These are phyloP conservation scores for Neurospora sp. DNA, from an alignment of 495 filamentous ascomycete genomes.

Conservation along the genomic window DNA sequence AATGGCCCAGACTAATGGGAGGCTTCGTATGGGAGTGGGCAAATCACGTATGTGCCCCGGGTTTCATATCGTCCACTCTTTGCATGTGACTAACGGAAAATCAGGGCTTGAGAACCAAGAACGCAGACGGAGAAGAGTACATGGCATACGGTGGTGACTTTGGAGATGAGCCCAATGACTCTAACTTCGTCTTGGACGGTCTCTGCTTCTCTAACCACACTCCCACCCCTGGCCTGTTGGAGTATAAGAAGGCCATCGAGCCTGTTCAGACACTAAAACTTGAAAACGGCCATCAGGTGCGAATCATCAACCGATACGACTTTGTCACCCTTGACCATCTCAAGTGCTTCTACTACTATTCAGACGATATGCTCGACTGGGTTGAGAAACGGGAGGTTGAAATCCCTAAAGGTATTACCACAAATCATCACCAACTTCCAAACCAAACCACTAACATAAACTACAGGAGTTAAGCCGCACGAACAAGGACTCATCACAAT, in stretches of 20 bases:
- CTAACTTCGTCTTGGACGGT: conserved; percentile 60
- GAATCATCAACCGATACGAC: conserved; percentile 45
- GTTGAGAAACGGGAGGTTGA: conserved; percentile 16
- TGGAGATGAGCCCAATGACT: conserved; percentile 59
- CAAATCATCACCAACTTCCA: background rate
- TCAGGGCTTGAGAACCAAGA: conserved; percentile 46
- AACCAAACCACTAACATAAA: conserved; percentile 10
- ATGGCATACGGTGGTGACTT: conserved; percentile 68
- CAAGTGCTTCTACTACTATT: conserved; percentile 13
- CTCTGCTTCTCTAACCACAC: conserved; percentile 49
- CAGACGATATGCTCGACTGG: background rate
- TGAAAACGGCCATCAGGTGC: conserved; percentile 21
- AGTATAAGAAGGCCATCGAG: conserved; percentile 57
- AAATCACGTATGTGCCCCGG: conserved; percentile 41
- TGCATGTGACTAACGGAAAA: conserved; percentile 2
- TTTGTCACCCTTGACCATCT: conserved; percentile 42
- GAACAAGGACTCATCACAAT: conserved; percentile 23
- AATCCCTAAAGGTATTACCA: conserved; percentile 22
- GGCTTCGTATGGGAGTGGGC: conserved; percentile 74
- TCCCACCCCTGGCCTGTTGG: conserved; percentile 48
- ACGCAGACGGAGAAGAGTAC: conserved; percentile 43
- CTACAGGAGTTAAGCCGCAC: conserved; percentile 25
- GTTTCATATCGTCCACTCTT: background rate
- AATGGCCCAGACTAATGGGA: conserved; percentile 53
- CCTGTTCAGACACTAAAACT: conserved; percentile 40